Conservation (phyloP, 441 rosid species). For the Biscutella auriculata region DNA sequence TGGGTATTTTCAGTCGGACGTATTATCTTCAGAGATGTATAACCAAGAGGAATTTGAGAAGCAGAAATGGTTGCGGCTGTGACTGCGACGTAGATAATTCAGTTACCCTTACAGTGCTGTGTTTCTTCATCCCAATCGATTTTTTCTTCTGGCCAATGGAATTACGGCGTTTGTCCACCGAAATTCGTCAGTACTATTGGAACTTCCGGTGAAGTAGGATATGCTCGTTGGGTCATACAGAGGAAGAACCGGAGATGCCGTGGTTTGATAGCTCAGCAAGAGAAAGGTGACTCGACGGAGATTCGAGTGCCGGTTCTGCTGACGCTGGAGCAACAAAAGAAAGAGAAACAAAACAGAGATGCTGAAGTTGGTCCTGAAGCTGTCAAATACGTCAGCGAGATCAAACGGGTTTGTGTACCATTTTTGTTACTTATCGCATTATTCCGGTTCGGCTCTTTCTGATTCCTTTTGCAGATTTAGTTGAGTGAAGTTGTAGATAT, state of each 20-base stretch:
- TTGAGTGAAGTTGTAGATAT: background rate
- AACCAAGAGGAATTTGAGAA: background rate
- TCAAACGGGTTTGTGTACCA: conserved; percentile 48
- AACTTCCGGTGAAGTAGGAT: background rate
- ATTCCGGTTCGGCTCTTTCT: background rate
- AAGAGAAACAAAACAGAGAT: conserved; percentile 11
- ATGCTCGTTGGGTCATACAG: background rate
- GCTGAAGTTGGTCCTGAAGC: conserved; percentile 38
- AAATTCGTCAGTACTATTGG: no score
- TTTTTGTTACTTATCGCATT: no score
- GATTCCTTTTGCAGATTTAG: background rate
- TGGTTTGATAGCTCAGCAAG: conserved; percentile 24
- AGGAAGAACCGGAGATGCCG: conserved; percentile 17
- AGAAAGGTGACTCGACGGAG: conserved; percentile 36
- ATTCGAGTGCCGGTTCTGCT: conserved; percentile 32
- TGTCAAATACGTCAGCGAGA: conserved; percentile 38
- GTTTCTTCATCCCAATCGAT: no score
- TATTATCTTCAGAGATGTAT: conserved; percentile 11
- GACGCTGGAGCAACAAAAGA: conserved; percentile 25
- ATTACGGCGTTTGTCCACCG: conserved; percentile 9
- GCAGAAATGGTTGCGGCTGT: conserved; percentile 22
- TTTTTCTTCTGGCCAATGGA: background rate
- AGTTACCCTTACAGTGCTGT: conserved; percentile 18
- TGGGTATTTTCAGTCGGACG: background rate
- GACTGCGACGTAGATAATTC: conserved; percentile 20